Conservation (phyloP, 257 asterid genomes). For the Salvia splendens region DNA sequence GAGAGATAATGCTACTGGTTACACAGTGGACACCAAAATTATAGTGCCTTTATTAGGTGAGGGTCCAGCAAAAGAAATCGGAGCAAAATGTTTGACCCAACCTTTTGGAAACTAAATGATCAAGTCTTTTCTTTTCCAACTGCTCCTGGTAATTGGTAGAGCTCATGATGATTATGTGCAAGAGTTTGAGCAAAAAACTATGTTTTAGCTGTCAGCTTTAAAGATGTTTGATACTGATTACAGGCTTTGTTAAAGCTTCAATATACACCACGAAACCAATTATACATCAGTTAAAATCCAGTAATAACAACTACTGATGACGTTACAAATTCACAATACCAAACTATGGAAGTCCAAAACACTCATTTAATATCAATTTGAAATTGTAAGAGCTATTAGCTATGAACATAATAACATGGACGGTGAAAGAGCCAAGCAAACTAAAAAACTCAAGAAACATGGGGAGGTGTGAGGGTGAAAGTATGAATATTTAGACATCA, state of each 20-base stretch:
- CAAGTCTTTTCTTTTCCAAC: conserved; percentile 1
- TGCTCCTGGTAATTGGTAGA: neutral
- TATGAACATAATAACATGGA: neutral
- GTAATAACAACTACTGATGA: conserved; percentile 2
- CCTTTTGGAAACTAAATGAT: neutral
- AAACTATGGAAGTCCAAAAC: neutral
- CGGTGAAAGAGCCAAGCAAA: neutral
- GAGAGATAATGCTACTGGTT: conserved; percentile 1
- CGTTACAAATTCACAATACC: conserved; percentile 7
- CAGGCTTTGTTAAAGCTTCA: conserved; percentile 6
- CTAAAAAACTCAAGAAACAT: conserved; percentile 20
- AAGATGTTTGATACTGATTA: conserved; percentile 25
- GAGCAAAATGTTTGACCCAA: conserved; percentile 18
- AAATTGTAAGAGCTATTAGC: conserved; percentile 2
- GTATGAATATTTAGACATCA: conserved; percentile 12
- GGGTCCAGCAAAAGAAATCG: conserved; percentile 8
- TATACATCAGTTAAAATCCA: neutral
- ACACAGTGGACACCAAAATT: neutral
- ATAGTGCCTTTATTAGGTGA: conserved; percentile 5
- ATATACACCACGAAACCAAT: neutral
- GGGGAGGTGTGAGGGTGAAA: neutral
- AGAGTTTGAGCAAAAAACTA: neutral
- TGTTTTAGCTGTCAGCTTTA: conserved; percentile 19
- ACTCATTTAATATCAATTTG: conserved; percentile 4
- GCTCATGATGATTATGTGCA: too few species aligned